Evolutionary conservation across 169 alveolate genomes (phyloP), one percentile per base, ranked within the genome.

Genomic region (Plasmodium blacklocki): DNA sequence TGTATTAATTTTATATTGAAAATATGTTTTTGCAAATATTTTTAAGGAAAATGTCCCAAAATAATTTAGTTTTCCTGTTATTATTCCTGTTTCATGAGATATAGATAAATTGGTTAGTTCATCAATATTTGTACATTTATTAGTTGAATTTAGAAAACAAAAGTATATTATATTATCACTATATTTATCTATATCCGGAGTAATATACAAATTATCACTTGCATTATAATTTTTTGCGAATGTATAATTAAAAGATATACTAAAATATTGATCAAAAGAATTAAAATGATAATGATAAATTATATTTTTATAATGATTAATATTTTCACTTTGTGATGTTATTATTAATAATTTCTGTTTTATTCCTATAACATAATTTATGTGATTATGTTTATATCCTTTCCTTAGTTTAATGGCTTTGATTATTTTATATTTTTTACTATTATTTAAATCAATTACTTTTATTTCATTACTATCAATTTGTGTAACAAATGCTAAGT

Each of bases 11-110:
- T 71, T 73, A 52, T 70, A 74, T 39, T 86, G 88, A 71, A 86
- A 86, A 72, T 86, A 58, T 14, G 88, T 86, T 86, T 72, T 86
- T 29, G 92, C 92, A 86, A 86, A 86, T 21, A 86, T 86, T 72
- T 47, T 71, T 59, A 86, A 86, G 26, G 58, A 49, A 49, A 86
- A 86, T 5, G 3, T 50, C 14, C 92, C 92, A 62, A 71, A 86
- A 74, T 86, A 73, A 5, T 86, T 86, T 62, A 86, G 21, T 49
- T 86, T 62, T 62, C 92, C 92, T 7, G 76, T 67, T 86, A 86
- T 72, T 58, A 72, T 32, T 45, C 92, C 92, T 5, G 75, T 59
- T 6, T 56, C 71, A 39, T 32, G 56, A 26, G 92, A 86, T 15
- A 86, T 86, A 19, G 71, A 52, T 62, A 86, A 86, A 4, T 86